These are phyloP conservation scores for Pleurotus platypus DNA, from an alignment of 768 basidiomycete genomes.

Conservation along the genomic window DNA sequence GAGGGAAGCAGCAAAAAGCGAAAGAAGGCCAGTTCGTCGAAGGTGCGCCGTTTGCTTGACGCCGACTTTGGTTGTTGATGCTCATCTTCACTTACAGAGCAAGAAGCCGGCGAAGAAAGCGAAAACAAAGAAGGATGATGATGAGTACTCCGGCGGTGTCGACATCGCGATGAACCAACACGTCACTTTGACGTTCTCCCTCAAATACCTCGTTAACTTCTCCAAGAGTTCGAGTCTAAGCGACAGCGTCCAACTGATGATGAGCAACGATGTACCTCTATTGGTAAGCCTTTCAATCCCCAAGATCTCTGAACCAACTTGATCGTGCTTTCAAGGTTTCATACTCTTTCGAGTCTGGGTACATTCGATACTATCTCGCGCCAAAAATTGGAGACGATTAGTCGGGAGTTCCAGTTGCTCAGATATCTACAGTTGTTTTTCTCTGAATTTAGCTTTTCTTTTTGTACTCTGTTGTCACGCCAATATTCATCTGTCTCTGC, in stretches of 20 bases:
- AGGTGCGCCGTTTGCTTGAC: not conserved
- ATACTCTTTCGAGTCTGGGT: constrained; percentile 86
- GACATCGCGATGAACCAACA: constrained; percentile 85
- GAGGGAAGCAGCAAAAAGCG: constrained; percentile 28
- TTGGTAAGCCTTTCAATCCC: constrained; percentile 18
- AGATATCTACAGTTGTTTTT: not conserved
- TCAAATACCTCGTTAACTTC: constrained; percentile 97
- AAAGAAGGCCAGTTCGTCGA: constrained; percentile 7
- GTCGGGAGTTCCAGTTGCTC: not conserved
- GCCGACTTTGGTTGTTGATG: constrained; percentile 13
- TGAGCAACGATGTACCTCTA: constrained; percentile 86
- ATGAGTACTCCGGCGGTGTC: constrained; percentile 52
- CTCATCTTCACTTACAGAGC: constrained; percentile 29
- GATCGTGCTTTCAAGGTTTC: constrained; percentile 51
- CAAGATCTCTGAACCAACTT: not conserved
- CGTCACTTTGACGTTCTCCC: constrained; percentile 89
- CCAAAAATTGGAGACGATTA: constrained; percentile 92
- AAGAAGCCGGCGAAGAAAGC: constrained; percentile 46
- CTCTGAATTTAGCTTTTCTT: too few relatives aligned
- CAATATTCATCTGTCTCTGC: too few relatives aligned
- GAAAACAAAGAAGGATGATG: constrained; percentile 45
- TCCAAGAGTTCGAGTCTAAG: constrained; percentile 82
- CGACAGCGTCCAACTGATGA: constrained; percentile 73
- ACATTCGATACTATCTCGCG: constrained; percentile 92
- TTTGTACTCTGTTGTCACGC: too few relatives aligned